Conservation (phyloP, 1,139 yeast genomes). For the Sugiyamaella japonica region DNA sequence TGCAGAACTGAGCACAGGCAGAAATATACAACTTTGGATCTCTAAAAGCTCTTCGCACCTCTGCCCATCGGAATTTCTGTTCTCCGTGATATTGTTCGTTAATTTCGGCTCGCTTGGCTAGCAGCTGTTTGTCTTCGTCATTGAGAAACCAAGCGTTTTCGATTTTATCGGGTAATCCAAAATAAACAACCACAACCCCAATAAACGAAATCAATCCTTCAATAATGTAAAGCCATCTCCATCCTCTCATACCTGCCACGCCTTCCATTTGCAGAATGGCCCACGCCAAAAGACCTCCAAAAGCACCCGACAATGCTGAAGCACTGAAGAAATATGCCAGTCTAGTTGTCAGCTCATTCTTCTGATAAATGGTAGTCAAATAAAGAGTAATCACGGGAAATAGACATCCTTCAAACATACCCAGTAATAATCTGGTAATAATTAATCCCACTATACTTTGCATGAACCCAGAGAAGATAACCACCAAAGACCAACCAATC, state of each 20-base stretch:
- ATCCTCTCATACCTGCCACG: constrained; percentile 44
- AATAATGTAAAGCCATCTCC: constrained; percentile 74
- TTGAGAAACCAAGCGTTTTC: constrained; percentile 18
- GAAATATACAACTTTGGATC: constrained; percentile 41
- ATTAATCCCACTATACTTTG: constrained; percentile 25
- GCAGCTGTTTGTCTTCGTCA: constrained; percentile 9
- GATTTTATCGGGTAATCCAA: constrained; percentile 31
- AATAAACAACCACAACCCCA: constrained; percentile 35
- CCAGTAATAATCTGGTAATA: constrained; percentile 30
- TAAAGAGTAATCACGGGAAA: constrained; percentile 48
- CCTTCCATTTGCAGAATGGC: constrained; percentile 44
- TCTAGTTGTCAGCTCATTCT: constrained; percentile 47
- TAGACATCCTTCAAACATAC: constrained; percentile 48
- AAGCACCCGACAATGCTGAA: constrained; percentile 40
- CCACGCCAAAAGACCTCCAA: constrained; percentile 40
- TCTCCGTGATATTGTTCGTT: constrained; percentile 30
- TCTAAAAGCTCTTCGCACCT: constrained; percentile 41
- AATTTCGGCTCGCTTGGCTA: constrained; percentile 46
- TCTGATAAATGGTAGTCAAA: constrained; percentile 39
- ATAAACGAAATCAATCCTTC: constrained; percentile 56
- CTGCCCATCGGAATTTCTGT: constrained; percentile 18
- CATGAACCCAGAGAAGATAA: constrained; percentile 57
- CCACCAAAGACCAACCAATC: constrained; percentile 55
- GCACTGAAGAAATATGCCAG: constrained; percentile 57
- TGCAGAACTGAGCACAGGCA: constrained; percentile 49